Conservation (phyloP, 1,284 basidiomycete species). For the Puccinia brachypodii region DNA sequence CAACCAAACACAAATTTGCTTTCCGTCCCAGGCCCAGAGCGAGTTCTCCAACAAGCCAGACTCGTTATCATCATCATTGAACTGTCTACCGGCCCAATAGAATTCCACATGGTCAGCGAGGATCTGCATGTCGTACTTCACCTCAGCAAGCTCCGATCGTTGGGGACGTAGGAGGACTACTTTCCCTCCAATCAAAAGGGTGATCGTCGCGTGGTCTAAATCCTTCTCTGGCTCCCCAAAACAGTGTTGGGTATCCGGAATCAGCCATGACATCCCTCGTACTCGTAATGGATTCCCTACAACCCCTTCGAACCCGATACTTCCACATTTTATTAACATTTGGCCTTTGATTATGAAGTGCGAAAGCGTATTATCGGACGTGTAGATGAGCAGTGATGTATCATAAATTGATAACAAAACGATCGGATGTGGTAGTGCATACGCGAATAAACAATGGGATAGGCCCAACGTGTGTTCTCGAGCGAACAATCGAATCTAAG, state of each 20-base stretch:
- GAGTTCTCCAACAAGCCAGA: conserved; percentile 93
- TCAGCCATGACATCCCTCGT: conserved; percentile 93
- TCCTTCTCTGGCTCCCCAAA: conserved; percentile 93
- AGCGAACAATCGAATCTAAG: conserved; percentile 87
- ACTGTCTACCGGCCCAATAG: conserved; percentile 82
- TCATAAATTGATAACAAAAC: conserved; percentile 87
- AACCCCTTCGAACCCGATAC: conserved; percentile 89
- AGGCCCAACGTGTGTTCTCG: conserved; percentile 86
- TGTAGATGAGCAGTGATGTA: conserved; percentile 94
- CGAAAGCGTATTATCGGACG: conserved; percentile 88
- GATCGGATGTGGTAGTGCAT: conserved; percentile 74
- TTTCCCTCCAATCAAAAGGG: conserved; percentile 93
- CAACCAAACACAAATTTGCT: conserved; percentile 85
- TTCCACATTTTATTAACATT: conserved; percentile 69
- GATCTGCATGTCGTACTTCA: conserved; percentile 96
- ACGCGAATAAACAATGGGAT: conserved; percentile 78
- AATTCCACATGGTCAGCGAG: conserved; percentile 94
- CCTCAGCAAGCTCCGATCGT: conserved; percentile 63
- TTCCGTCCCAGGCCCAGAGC: conserved; percentile 94
- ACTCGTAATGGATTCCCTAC: conserved; percentile 82
- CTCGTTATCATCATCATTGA: conserved; percentile 65
- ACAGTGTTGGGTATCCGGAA: conserved; percentile 87
- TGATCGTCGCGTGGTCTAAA: conserved; percentile 85
- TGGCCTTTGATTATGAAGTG: conserved; percentile 74
- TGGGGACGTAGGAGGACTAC: conserved; percentile 71